Evolutionary conservation across 805 yeast genomes (phyloP), one percentile per base, ranked within the genome.

Genomic region (Schwanniomyces pseudopolymorphus): DNA sequence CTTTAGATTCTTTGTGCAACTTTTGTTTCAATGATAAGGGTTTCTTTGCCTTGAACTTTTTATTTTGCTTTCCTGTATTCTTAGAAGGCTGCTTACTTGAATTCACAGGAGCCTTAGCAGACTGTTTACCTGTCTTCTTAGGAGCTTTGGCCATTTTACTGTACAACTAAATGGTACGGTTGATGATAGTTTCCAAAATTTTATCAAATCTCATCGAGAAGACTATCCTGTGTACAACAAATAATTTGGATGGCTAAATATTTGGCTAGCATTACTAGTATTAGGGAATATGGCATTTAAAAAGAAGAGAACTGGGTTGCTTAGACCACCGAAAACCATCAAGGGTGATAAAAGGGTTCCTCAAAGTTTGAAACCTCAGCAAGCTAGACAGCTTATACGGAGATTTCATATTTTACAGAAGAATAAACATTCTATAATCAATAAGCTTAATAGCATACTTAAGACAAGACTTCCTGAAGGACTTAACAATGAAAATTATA

Each of bases 301-400:
- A 35, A 47, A 40, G 42, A 54, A 53, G 48, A 49, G 48, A 33
- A 39, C 44, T 21, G 70, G 67, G 19, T 46, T 67, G 46, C 55
- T 71, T 9, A 66, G 61, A 42, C 55, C 64, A 33, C 60, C 67
- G 0, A 52, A 57, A 41, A 52, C 71, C 17, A 73, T 71, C 25
- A 68, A 76, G 1, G 61, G 65, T 2, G 49, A 49, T 27, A 39
- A 37, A 13, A 53, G 43, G 43, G 60, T 63, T 7, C 82, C 84
- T 2, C 72, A 58, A 35, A 54, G 72, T 6, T 72, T 84, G 45
- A 89, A 85, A 63, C 96, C 89, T 3, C 75, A 77, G 38, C 73
- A 81, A 55, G 85, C 96, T 0, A 72, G 96, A 40, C 83, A 79
- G 56, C 73, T 91, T 17, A 91, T 91, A 22, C 75, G 96, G 45